phyloP scores from a whole-genome alignment of 441 rosid species.

The Corymbia calophylla region DNA sequence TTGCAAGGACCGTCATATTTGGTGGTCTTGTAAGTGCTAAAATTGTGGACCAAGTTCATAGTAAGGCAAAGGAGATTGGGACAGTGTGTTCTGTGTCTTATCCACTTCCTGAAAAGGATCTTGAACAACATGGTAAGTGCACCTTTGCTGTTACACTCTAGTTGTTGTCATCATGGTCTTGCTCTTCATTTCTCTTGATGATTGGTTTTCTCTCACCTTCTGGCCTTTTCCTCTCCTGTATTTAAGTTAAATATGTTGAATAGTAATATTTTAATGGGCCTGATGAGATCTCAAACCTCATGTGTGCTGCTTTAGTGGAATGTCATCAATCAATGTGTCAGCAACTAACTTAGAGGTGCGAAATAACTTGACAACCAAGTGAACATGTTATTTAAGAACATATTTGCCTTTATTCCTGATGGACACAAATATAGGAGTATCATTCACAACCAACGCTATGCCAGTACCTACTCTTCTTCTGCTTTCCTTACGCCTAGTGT shows the following conservation, averaged over 20 bases:
- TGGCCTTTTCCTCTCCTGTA: not conserved
- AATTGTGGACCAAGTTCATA: conserved; percentile 70
- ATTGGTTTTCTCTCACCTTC: not conserved
- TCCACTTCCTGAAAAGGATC: conserved; percentile 73
- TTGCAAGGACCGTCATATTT: conserved; percentile 89
- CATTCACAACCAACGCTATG: not conserved
- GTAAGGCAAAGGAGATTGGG: conserved; percentile 52
- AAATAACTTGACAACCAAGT: not conserved
- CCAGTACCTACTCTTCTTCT: not conserved
- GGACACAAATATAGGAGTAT: not conserved
- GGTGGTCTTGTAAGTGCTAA: conserved; percentile 72
- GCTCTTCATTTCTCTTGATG: not conserved
- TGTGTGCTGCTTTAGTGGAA: not conserved
- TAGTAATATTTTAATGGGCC: not conserved
- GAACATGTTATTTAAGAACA: not conserved
- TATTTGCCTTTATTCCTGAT: not conserved
- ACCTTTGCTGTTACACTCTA: not conserved
- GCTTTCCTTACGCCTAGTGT: not conserved
- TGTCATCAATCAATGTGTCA: not conserved
- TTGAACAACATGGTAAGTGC: conserved; percentile 63
- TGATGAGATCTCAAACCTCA: not conserved
- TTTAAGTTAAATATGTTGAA: not conserved
- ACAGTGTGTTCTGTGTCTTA: conserved; percentile 71
- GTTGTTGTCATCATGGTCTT: not conserved
- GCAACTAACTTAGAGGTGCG: not conserved